phyloP scores from a whole-genome alignment of 2,329 filamentous ascomycete genomes.

The Aspergillus quadrilineatus region DNA sequence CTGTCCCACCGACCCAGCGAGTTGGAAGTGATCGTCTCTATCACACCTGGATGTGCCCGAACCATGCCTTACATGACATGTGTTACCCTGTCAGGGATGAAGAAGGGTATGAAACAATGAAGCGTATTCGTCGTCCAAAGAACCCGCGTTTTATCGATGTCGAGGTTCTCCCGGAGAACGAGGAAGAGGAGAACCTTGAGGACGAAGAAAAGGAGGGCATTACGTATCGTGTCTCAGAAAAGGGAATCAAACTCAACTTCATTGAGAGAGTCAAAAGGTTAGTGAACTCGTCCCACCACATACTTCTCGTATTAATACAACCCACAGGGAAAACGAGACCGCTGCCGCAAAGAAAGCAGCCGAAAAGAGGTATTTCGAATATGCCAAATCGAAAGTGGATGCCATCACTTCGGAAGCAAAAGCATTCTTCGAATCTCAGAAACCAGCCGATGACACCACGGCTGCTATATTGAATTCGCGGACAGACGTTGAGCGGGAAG shows the following conservation, averaged over 20 bases:
- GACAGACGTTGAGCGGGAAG: constrained; percentile 32
- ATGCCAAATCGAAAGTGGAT: constrained; percentile 26
- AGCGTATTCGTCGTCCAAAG: constrained; percentile 36
- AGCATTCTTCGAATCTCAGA: constrained; percentile 30
- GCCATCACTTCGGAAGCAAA: constrained; percentile 26
- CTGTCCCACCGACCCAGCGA: constrained; percentile 67
- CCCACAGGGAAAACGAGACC: constrained; percentile 24
- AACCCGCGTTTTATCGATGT: constrained; percentile 65
- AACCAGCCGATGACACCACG: constrained; percentile 21
- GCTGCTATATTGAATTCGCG: constrained; percentile 26
- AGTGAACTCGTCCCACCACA: constrained; percentile 1
- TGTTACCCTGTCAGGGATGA: constrained; percentile 50
- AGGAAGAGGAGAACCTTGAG: constrained; percentile 56
- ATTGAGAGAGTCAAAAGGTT: constrained; percentile 59
- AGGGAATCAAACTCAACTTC: constrained; percentile 70
- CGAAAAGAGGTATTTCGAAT: constrained; percentile 25
- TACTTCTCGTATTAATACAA: constrained; percentile 11
- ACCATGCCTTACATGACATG: constrained; percentile 77
- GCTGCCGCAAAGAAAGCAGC: constrained; percentile 20
- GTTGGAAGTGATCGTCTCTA: constrained; percentile 55
- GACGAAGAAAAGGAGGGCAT: constrained; percentile 63
- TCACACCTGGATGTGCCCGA: constrained; percentile 81
- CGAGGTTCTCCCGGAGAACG: constrained; percentile 58
- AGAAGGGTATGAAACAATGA: constrained; percentile 46
- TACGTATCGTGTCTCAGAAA: constrained; percentile 62